phyloP scores from a whole-genome alignment of 2,329 filamentous ascomycete genomes.

The Rosellinia necatrix region DNA sequence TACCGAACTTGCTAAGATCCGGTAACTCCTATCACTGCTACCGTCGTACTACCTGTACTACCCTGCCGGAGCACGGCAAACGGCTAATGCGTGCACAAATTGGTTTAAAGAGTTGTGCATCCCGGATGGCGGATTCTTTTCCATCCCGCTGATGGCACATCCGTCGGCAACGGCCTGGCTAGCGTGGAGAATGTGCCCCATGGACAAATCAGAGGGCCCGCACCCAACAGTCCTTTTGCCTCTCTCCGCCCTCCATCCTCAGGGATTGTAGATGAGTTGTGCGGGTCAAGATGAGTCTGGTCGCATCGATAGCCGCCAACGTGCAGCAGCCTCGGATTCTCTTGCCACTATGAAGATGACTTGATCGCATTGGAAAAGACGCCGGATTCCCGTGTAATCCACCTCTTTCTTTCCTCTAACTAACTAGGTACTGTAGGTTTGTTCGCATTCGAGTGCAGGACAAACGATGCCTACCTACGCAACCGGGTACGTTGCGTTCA shows the following conservation, averaged over 20 bases:
- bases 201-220: background rate
- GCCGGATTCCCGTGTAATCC: background rate
- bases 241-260: too few relatives aligned
- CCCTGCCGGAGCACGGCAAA: too few relatives aligned
- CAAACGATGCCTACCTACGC: background rate
- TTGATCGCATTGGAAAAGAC: background rate
- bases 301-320: too few relatives aligned
- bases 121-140: conserved; percentile 8
- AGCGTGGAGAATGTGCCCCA: background rate
- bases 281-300: background rate
- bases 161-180: background rate
- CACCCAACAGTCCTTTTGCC: too few relatives aligned
- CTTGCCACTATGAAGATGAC: background rate
- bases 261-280: too few relatives aligned
- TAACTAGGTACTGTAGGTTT: background rate
- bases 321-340: background rate
- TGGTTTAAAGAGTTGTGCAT: conserved; percentile 3
- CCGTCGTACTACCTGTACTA: too few relatives aligned
- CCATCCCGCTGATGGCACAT: background rate
- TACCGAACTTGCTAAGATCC: too few relatives aligned
- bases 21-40: too few relatives aligned
- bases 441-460: background rate
- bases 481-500: too few relatives aligned
- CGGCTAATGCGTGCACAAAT: too few relatives aligned
- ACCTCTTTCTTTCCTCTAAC: too few relatives aligned